Base-by-base conservation (phyloP, 495 filamentous ascomycete genomes). In the Thozetella sp. region DNA sequence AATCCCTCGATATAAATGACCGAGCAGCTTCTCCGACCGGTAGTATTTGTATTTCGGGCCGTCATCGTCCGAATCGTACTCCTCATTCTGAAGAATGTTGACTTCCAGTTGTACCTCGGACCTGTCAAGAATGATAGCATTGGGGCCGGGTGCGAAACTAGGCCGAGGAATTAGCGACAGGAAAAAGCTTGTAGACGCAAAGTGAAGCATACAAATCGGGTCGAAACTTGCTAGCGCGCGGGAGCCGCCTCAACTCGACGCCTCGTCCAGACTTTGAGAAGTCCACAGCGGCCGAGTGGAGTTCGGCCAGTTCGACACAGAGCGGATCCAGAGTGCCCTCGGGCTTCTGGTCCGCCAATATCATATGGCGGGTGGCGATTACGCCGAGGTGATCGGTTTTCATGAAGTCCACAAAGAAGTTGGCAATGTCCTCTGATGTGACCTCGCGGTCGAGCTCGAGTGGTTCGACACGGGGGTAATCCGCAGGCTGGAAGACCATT, bases 381-480 rank as follows among this genome's bases (percentile, higher is more conserved):
- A 88, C 71, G 0, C 90, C 90, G 1, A 95, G 72, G 52, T 86
- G 78, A 64, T 96, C 90, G 0, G 85, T 87, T 51, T 86, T 78
- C 88, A 95, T 94, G 63, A 94, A 96, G 17, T 84, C 74, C 19
- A 94, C 74, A 58, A 96, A 93, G 71, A 94, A 94, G 4, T 88
- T 70, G 0, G 84, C 86, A 74, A 95, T 93, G 58, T 96, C 89
- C 2, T 76, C 62, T 2, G 67, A 57, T 19, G 64, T 61, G 0
- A 95, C 86, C 1, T 68, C 53, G 12, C 86, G 76, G 24, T 78
- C 80, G 26, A 94, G 78, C 55, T 86, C 76, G 1, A 83, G 55
- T 0, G 88, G 81, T 0, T 37, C 11, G 0, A 83, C 74, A 2
- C 80, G 77, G 15, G 86, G 81, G 63, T 96, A 94, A 58, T 90